Evolutionary conservation across 2,329 filamentous ascomycete genomes (phyloP).

Genomic region (Coniochaeta prunicola): DNA sequence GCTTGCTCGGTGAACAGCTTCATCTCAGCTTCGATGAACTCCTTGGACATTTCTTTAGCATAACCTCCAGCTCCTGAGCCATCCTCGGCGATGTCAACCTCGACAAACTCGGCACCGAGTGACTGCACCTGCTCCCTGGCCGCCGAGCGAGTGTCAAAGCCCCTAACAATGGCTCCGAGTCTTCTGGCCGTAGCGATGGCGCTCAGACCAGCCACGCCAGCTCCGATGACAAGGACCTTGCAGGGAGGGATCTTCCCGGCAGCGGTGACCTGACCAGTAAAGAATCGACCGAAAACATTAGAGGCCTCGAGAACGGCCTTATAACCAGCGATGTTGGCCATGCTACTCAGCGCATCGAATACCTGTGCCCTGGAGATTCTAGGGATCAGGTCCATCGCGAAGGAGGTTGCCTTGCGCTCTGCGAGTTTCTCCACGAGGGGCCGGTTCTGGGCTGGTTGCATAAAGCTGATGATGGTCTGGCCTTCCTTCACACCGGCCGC

Average conservation of each 20-base stretch:
- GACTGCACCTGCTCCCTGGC: constrained; percentile 87
- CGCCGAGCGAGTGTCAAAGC: constrained; percentile 85
- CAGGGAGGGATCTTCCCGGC: constrained; percentile 86
- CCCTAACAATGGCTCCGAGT: constrained; percentile 82
- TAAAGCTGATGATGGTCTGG: constrained; percentile 72
- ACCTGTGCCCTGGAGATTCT: constrained; percentile 83
- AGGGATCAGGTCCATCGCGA: constrained; percentile 91
- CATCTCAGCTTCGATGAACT: constrained; percentile 90
- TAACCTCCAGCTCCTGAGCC: constrained; percentile 81
- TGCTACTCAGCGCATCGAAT: constrained; percentile 83
- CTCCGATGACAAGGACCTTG: constrained; percentile 85
- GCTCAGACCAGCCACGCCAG: constrained; percentile 80
- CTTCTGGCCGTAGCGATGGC: constrained; percentile 81
- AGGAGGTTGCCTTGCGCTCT: constrained; percentile 62
- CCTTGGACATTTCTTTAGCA: constrained; percentile 89
- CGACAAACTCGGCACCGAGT: constrained; percentile 81
- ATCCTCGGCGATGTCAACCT: constrained; percentile 79
- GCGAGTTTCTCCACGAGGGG: constrained; percentile 67
- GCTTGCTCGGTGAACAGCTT: constrained; percentile 84
- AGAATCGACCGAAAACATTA: constrained; percentile 80
- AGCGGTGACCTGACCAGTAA: constrained; percentile 85
- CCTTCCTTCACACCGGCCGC: constrained; percentile 60
- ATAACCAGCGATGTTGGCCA: constrained; percentile 93
- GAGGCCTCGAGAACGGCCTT: constrained; percentile 86
- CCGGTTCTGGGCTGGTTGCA: constrained; percentile 78